Evolutionary conservation across 768 basidiomycete species (phyloP).

Genomic region (Psilocybe cubensis): DNA sequence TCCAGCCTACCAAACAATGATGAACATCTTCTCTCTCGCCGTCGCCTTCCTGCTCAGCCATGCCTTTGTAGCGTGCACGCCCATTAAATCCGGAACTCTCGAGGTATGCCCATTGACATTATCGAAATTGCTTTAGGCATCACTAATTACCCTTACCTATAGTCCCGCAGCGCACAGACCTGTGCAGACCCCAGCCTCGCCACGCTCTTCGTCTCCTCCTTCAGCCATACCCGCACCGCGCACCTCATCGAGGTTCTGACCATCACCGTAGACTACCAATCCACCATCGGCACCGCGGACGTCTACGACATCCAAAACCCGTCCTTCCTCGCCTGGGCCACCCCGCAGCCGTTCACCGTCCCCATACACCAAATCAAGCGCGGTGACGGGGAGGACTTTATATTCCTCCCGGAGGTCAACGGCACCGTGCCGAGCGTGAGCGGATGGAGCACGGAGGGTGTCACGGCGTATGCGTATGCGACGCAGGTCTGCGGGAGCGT

Average conservation of each 20-base stretch:
- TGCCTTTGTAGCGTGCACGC: no score
- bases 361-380: not conserved
- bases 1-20: no score
- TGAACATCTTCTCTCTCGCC: no score
- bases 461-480: constrained; percentile 10
- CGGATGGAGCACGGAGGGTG: not conserved
- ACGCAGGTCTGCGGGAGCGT: constrained; percentile 15
- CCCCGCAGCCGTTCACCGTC: not conserved
- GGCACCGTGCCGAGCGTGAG: not conserved
- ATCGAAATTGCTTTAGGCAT: no score
- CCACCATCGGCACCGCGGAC: not conserved
- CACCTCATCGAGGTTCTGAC: not conserved
- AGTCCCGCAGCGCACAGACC: not conserved
- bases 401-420: not conserved
- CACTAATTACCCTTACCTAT: no score
- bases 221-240: not conserved
- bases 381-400: not conserved
- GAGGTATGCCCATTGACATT: no score
- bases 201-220: not conserved
- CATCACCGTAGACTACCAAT: not conserved
- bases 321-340: constrained; percentile 3
- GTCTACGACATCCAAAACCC: not conserved
- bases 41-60: no score
- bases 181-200: constrained; percentile 3
- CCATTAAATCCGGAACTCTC: no score